Evolutionary conservation across 73 alveolate genomes (phyloP), one percentile per base, ranked within the genome.

Genomic region (Diophrys sp.): DNA sequence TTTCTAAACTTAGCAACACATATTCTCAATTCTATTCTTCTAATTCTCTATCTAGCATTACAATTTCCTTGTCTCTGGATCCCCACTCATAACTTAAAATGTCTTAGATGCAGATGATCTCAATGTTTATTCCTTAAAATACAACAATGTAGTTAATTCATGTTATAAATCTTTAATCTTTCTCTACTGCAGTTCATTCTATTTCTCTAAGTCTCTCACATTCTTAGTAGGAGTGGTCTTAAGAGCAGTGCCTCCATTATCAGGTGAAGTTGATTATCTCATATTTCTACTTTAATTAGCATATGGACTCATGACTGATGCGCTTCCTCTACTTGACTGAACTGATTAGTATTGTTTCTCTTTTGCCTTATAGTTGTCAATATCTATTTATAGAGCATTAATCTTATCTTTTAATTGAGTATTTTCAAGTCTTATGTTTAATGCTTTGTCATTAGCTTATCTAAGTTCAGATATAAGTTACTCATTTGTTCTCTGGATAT

Each of bases 371-470:
- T 66, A 31, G 14, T 71, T 73, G 30, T 79, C 80, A 0, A 85
- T 70, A 0, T 67, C 77, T 14, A 27, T 72, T 31, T 56, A 31
- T 1, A 86, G 75, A 74, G 56, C 34, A 25, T 79, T 34, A 55
- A 78, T 74, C 68, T 78, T 82, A 31, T 86, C 93, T 82, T 71
- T 79, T 24, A 86, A 82, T 56, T 80, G 66, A 28, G 73, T 86
- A 44, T 72, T 73, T 53, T 86, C 93, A 0, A 86, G 74, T 44
- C 87, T 29, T 33, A 32, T 69, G 62, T 80, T 86, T 0, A 86
- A 73, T 70, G 73, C 79, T 44, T 86, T 86, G 27, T 86, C 93
- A 86, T 79, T 86, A 30, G 93, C 89, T 67, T 54, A 68, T 54
- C 87, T 78, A 23, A 86, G 87, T 30, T 86, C 93, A 29, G 80